Evolutionary conservation across 1,139 yeast genomes (phyloP).

Genomic region (Pichia sp.): DNA sequence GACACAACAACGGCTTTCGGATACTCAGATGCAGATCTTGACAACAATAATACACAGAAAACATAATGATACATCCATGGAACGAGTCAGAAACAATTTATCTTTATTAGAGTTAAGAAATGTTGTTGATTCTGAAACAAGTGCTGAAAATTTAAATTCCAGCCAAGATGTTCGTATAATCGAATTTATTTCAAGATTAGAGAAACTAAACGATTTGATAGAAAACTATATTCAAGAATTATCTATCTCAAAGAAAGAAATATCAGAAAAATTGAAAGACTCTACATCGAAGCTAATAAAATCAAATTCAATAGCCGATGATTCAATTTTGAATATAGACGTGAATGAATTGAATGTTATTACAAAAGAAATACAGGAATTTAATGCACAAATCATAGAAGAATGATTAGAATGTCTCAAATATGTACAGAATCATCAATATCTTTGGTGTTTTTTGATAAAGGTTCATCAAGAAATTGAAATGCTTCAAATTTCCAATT

Average conservation of each 20-base stretch:
- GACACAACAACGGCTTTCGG: slow-evolving; percentile 2
- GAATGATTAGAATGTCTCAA: no score
- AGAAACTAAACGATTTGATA: slow-evolving; percentile 2
- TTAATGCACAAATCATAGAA: not conserved
- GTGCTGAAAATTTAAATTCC: not conserved
- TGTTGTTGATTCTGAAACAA: not conserved
- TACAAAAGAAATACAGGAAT: slow-evolving; percentile 1
- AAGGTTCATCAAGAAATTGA: slow-evolving; percentile 38
- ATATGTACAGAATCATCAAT: slow-evolving; percentile 26
- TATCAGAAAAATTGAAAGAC: not conserved
- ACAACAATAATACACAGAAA: slow-evolving; percentile 4
- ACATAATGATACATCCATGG: slow-evolving; percentile 8
- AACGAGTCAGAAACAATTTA: slow-evolving; percentile 5
- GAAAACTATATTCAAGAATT: not conserved
- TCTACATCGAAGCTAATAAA: not conserved
- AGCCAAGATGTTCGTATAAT: slow-evolving; percentile 1
- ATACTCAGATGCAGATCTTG: slow-evolving; percentile 3
- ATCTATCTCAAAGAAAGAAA: not conserved
- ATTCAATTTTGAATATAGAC: not conserved
- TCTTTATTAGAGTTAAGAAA: not conserved
- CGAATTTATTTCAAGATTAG: slow-evolving; percentile 3
- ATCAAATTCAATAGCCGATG: not conserved
- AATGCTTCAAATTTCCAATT: slow-evolving; percentile 81
- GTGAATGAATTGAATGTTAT: not conserved
- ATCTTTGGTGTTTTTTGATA: slow-evolving; percentile 23